A percentile compares a stretch with the other conserved stretches of the same genome.
phyloP scores from a whole-genome alignment of 371 early-diverging fungal species.

The Zychaea mexicana region DNA sequence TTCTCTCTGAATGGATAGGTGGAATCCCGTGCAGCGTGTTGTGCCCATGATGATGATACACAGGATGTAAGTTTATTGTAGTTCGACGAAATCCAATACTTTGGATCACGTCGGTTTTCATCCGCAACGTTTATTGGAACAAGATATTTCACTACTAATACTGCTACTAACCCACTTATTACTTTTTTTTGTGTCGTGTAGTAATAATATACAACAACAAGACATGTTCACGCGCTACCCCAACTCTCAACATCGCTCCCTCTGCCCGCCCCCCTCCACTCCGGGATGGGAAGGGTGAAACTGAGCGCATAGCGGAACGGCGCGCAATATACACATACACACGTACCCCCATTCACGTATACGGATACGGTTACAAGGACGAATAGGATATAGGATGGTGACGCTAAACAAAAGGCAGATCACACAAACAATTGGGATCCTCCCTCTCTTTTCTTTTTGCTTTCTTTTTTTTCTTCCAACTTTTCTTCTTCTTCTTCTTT shows the following conservation, averaged over 20 bases:
- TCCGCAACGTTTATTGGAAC: not conserved
- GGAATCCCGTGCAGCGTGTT: not conserved
- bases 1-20: not conserved
- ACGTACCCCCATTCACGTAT: too few relatives aligned
- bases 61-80: not conserved
- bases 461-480: constrained; percentile 14
- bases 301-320: too few relatives aligned
- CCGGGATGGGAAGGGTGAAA: too few relatives aligned
- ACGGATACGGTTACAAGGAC: too few relatives aligned
- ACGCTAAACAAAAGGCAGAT: not conserved
- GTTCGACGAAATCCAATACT: not conserved
- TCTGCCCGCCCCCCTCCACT: not conserved
- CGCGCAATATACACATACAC: too few relatives aligned
- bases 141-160: too few relatives aligned
- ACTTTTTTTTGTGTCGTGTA: not conserved
- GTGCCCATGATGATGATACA: not conserved
- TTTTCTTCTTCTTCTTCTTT: constrained; percentile 10
- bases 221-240: not conserved
- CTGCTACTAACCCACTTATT: too few relatives aligned
- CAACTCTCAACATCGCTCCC: not conserved
- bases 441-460: not conserved
- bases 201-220: not conserved
- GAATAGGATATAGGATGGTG: not conserved
- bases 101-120: not conserved
- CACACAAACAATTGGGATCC: not conserved